Conservation (phyloP, 73 alveolate species). For the Paramecium sonneborni region DNA sequence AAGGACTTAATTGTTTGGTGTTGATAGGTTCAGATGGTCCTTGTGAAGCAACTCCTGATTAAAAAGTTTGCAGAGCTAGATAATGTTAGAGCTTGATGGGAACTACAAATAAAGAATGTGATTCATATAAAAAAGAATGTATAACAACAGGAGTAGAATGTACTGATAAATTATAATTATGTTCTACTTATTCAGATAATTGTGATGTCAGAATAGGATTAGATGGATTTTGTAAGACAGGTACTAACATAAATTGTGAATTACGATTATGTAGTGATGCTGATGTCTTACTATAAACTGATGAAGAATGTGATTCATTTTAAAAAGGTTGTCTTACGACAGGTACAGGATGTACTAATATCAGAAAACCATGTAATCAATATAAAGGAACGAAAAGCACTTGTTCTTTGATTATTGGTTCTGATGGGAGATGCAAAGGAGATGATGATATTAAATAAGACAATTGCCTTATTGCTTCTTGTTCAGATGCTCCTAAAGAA, state of each 20-base stretch:
- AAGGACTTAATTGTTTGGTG: background rate
- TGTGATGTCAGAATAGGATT: background rate
- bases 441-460: background rate
- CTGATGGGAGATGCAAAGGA: conserved; percentile 36
- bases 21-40: conserved; percentile 18
- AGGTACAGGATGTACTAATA: background rate
- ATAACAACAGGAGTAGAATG: conserved; percentile 14
- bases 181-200: conserved; percentile 16
- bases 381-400: background rate
- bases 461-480: background rate
- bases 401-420: background rate
- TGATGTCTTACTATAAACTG: background rate
- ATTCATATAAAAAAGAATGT: background rate
- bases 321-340: background rate
- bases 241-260: background rate
- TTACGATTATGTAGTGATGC: conserved; percentile 6
- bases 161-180: background rate
- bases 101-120: background rate
- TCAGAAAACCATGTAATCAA: background rate
- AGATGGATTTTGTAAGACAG: conserved; percentile 5
- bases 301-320: background rate
- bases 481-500: conserved; percentile 47
- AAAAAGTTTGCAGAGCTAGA: background rate
- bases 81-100: background rate
- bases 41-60: conserved; percentile 26